Evolutionary conservation across 1,284 basidiomycete species (phyloP).

Genomic region (Fomes fomentarius): DNA sequence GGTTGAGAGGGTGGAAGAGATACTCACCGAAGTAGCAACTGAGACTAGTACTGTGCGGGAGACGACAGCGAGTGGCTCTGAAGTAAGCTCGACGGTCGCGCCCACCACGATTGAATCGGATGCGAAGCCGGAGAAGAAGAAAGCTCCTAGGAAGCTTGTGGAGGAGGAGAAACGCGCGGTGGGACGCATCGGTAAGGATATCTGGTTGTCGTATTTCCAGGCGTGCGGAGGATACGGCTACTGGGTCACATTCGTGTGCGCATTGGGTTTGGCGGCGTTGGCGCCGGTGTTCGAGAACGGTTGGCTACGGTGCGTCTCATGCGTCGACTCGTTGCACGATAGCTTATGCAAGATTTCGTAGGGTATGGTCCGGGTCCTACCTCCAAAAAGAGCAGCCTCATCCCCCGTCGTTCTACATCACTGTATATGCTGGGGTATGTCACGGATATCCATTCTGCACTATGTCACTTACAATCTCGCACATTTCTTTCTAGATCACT

Average conservation of each 20-base stretch:
- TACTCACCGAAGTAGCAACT: conserved; percentile 13
- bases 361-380: conserved; percentile 67
- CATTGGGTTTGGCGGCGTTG: conserved; percentile 67
- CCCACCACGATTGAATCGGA: conserved; percentile 39
- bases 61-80: conserved; percentile 37
- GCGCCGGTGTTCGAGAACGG: conserved; percentile 83
- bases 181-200: conserved; percentile 75
- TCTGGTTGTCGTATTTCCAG: conserved; percentile 82
- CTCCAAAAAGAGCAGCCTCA: conserved; percentile 42
- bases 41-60: not conserved
- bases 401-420: conserved; percentile 74
- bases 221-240: conserved; percentile 70
- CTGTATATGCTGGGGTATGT: conserved; percentile 71
- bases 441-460: conserved; percentile 2
- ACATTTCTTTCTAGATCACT: conserved; percentile 18
- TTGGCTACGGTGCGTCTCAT: conserved; percentile 69
- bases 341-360: conserved; percentile 26
- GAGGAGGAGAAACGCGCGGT: conserved; percentile 91
- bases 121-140: conserved; percentile 53
- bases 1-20: conserved; percentile 29
- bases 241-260: conserved; percentile 70
- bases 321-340: not conserved
- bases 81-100: conserved; percentile 53
- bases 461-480: not conserved
- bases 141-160: conserved; percentile 81